A percentile compares a stretch with the other conserved stretches of the same genome.
Conservation (phyloP, 306 rosid genomes). For the Pyrus betulifolia region DNA sequence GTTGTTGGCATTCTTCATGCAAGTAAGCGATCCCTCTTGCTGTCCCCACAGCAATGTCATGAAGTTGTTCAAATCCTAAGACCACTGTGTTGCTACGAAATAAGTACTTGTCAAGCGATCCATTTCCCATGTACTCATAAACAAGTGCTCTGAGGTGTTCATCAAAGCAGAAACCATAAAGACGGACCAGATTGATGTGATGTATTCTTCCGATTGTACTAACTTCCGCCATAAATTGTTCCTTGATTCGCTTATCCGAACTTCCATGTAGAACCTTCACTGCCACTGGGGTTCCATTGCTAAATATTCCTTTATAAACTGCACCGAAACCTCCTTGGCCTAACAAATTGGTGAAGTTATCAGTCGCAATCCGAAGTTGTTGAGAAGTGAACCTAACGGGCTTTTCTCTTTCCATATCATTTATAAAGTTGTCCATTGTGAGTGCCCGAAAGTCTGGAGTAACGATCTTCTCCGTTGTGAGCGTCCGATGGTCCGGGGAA, state of each 20-base stretch:
- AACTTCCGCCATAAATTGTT: constrained; percentile 29
- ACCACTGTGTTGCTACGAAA: constrained; percentile 3
- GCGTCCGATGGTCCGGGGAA: not conserved
- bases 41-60: constrained; percentile 38
- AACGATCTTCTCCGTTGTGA: constrained; percentile 21
- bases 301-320: constrained; percentile 27
- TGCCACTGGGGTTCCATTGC: constrained; percentile 22
- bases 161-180: constrained; percentile 38
- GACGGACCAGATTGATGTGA: constrained; percentile 37
- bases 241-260: constrained; percentile 21
- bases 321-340: constrained; percentile 38
- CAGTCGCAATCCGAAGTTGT: not conserved
- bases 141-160: constrained; percentile 30
- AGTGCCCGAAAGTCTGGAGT: not conserved
- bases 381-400: constrained; percentile 12
- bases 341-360: not conserved
- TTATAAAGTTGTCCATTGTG: constrained; percentile 35
- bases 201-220: constrained; percentile 20
- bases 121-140: constrained; percentile 14
- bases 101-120: constrained; percentile 27
- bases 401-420: constrained; percentile 26
- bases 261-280: constrained; percentile 31
- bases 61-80: constrained; percentile 30
- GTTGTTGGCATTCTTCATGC: constrained; percentile 38
- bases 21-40: constrained; percentile 36